Base-by-base conservation (phyloP, 2,329 filamentous ascomycete species). In the Aspergillus intermedius region DNA sequence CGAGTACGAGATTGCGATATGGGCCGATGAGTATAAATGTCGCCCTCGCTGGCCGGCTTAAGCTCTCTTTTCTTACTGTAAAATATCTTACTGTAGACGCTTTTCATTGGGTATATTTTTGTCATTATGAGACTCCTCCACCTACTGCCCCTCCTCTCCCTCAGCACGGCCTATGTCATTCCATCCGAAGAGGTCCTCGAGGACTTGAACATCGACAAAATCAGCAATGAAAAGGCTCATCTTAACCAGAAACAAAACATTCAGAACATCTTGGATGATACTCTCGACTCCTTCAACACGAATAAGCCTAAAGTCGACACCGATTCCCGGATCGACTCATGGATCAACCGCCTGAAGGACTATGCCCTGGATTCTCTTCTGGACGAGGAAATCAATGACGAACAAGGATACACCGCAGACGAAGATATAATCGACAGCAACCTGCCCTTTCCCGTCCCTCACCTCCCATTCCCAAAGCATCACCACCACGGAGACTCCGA, bases 91-190 rank as follows among this genome's bases (percentile, higher is more conserved):
- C 3, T 19, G 37, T 40, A 40, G 8, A 22, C 3, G 13, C 5
- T 30, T 30, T 5, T 30, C 12, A 30, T 30, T 12, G 25, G 25
- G 12, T n/a, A 7, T 6, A 43, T 43, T 23, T 21, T 5, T 44
- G 15, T 7, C 37, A 50, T 8, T 2, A 59, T 54, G 54, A 59
- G 51, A 48, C 25, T 54, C 23, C 34, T 49, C 25, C 42, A 41
- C 19, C 61, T 67, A 45, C 47, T 53, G 42, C 60, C 77, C 56
- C 67, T 75, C 51, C 69, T 72, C 47, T 71, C 74, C 12, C 56
- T 77, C 48, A 63, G 68, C 51, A 65, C 73, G 43, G 76, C 75
- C 44, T 68, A 79, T 48, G 74, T 79, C 42, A 67, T 79, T 47
- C 74, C 76, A 19, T 65, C 74, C 44, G 70, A 77, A 52, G 61